A percentile compares a stretch with the other conserved stretches of the same genome.
These are phyloP conservation scores for Tuber borchii DNA, from an alignment of 495 filamentous ascomycete genomes.

Conservation along the genomic window DNA sequence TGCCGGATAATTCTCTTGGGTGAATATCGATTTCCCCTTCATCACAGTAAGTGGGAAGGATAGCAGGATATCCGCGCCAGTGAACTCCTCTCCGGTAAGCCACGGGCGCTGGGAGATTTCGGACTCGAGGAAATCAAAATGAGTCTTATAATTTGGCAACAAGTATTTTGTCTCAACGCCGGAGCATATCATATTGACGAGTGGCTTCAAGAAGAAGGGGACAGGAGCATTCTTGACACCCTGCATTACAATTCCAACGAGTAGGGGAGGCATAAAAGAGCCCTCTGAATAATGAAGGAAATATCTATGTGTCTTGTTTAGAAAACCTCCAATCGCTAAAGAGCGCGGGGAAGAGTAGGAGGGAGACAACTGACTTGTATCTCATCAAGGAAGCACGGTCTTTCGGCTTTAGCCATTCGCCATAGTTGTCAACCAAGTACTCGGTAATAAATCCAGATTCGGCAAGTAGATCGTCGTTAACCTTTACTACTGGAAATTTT, in stretches of 20 bases:
- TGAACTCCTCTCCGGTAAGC: constrained; percentile 65
- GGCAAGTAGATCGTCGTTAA: constrained; percentile 61
- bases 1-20: constrained; percentile 53
- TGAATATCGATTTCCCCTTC: constrained; percentile 44
- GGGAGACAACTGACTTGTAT: constrained; percentile 40
- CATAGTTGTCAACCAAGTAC: constrained; percentile 73
- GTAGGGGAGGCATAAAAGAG: constrained; percentile 63
- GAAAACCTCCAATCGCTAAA: constrained; percentile 60
- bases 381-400: constrained; percentile 44
- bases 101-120: constrained; percentile 62
- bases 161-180: constrained; percentile 58
- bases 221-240: constrained; percentile 58
- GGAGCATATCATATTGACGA: constrained; percentile 58
- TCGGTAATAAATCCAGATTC: constrained; percentile 75
- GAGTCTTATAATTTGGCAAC: constrained; percentile 55
- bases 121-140: constrained; percentile 66
- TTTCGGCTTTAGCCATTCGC: constrained; percentile 50
- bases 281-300: constrained; percentile 80
- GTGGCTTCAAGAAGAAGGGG: constrained; percentile 80
- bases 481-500: constrained; percentile 67
- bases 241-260: constrained; percentile 54
- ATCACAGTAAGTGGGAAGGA: constrained; percentile 63
- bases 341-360: constrained; percentile 38
- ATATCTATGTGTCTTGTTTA: constrained; percentile 68
- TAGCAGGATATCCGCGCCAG: constrained; percentile 74